Conservation (phyloP, 2,329 filamentous ascomycete genomes). For the Mycocentrospora acerina region DNA sequence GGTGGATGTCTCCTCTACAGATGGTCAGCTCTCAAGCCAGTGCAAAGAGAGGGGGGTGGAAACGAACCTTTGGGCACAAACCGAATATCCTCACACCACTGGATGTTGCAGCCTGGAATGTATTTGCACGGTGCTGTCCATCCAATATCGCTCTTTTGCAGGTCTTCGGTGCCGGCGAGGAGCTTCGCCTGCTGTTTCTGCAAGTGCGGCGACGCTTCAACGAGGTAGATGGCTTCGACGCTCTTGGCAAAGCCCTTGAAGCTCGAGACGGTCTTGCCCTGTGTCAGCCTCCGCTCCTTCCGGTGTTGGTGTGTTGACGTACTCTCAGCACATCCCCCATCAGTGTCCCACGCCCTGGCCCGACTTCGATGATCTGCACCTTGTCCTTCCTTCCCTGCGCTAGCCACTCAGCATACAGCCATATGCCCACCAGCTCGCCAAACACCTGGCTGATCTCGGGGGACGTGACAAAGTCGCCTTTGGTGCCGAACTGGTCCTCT, state of each 20-base stretch:
- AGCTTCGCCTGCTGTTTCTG: conserved; percentile 75
- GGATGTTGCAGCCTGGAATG: conserved; percentile 65
- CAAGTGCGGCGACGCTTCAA: conserved; percentile 86
- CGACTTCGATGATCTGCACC: conserved; percentile 89
- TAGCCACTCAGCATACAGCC: conserved; percentile 97
- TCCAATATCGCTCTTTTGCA: conserved; percentile 72
- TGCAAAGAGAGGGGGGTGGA: conserved; percentile 1
- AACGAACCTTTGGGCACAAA: conserved; percentile 70
- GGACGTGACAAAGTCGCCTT: conserved; percentile 94
- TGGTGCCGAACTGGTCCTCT: conserved; percentile 85
- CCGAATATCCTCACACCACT: conserved; percentile 88
- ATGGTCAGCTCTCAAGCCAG: conserved; percentile 14
- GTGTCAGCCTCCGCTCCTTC: conserved; percentile 11
- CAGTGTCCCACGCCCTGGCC: conserved; percentile 88
- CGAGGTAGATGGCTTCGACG: conserved; percentile 86
- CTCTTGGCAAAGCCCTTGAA: conserved; percentile 77
- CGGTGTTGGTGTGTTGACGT: conserved; percentile 36
- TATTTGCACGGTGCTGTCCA: conserved; percentile 76
- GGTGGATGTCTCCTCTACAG: conserved; percentile 64
- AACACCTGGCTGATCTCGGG: conserved; percentile 98
- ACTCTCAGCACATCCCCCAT: conserved; percentile 96
- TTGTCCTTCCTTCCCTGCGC: conserved; percentile 75
- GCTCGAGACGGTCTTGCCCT: conserved; percentile 71
- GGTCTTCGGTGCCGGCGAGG: conserved; percentile 71
- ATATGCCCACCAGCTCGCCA: conserved; percentile 89